Conservation (phyloP, 768 basidiomycete species). For the Amanita brunnescens region DNA sequence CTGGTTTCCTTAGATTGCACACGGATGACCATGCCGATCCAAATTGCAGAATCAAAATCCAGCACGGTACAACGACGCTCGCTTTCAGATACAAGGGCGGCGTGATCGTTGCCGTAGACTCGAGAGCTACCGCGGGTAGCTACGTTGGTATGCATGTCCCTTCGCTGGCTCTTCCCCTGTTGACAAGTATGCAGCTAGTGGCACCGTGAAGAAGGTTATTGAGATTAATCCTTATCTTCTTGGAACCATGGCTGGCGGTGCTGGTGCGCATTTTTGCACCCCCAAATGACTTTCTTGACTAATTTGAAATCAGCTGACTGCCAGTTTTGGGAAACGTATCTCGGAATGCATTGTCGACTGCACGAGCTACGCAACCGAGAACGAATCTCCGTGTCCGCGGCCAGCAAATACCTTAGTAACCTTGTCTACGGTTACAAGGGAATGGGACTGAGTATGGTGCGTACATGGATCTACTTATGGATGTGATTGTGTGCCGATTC, state of each 20-base stretch:
- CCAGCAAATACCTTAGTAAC: conserved; percentile 95
- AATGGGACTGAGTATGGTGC: conserved; percentile 98
- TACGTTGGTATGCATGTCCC: conserved; percentile 68
- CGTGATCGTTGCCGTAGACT: conserved; percentile 99
- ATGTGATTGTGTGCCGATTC: conserved; percentile 1
- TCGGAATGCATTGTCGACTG: conserved; percentile 94
- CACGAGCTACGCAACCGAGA: conserved; percentile 96
- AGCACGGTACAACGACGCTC: conserved; percentile 96
- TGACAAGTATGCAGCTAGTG: conserved; percentile 55
- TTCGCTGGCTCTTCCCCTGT: conserved; percentile 4
- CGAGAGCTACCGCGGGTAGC: conserved; percentile 92
- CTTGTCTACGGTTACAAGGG: conserved; percentile 98
- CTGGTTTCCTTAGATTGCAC: conserved; percentile 84
- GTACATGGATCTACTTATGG: conserved; percentile 15
- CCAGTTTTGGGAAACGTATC: conserved; percentile 98
- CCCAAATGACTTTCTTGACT: conserved; percentile 4
- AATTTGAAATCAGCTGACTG: conserved; percentile 61
- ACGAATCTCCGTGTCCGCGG: conserved; percentile 98
- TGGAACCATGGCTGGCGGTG: conserved; percentile 99
- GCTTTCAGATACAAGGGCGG: conserved; percentile 97
- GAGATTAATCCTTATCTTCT: conserved; percentile 98
- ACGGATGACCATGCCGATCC: conserved; percentile 96
- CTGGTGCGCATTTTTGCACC: conserved; percentile 40
- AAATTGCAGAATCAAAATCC: conserved; percentile 92
- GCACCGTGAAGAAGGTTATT: conserved; percentile 99